Evolutionary conservation across 495 filamentous ascomycete species (phyloP), one percentile per base, ranked within the genome.

Genomic region (Penicillium turbatum): DNA sequence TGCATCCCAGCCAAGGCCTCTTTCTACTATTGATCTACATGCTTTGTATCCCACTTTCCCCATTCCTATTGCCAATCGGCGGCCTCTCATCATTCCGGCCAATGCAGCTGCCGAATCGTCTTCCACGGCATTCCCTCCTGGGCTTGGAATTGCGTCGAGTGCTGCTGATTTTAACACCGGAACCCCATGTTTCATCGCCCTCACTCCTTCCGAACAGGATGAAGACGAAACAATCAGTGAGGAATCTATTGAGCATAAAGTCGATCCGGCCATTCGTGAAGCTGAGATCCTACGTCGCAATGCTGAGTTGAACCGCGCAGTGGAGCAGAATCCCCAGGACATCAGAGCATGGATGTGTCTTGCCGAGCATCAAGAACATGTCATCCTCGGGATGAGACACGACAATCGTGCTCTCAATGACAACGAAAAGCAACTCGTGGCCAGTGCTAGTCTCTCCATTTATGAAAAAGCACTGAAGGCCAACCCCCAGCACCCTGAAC

Each of bases 401-500:
- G 67, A 73, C 27, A 62, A 68, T 21, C 68, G 69, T 37, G 63
- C 73, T 17, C 65, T 80, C 9, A 86, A 81, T 1, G 65, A 69
- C 37, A 83, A 84, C 3, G 89, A 96, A 55, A 71, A 66, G 21
- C 77, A 74, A 49, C 85, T 83, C 47, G 78, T 87, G 21, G 86
- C 90, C 16, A 88, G 89, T 55, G 80, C 95, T 32, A 91, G 87
- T 55, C 56, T 95, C 2, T 86, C 85, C 0, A 79, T 96, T n/a
- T 90, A 90, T 58, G 82, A 89, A 45, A 84, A 90, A 51, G 90
- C 91, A 4, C 67, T 97, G 6, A 68, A 72, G 31, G 80, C 84
- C 47, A 73, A 78, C 12, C 66, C 62, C 8, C 57, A 74, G 3
- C 63, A 76, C 26, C 63, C 72, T 32, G 54, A 51, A 13, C 67